Base-by-base conservation (phyloP, 768 basidiomycete species). In the Exidia glandulosa region DNA sequence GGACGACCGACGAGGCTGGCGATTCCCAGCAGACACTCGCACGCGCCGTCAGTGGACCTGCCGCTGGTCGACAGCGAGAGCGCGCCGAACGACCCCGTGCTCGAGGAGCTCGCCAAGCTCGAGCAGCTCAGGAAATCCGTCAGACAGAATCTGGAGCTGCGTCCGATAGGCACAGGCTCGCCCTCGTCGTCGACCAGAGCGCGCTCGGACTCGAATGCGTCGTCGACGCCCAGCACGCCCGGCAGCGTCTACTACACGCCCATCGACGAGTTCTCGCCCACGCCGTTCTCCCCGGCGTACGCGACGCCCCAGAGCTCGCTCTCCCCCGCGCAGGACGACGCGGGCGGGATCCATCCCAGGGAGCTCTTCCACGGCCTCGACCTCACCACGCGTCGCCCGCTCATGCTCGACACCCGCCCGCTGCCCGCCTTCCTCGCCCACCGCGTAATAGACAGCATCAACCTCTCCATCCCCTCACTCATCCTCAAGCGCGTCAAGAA, bases 381-480 rank as follows among this genome's bases (percentile, higher is more conserved):
- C 77, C 85, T 58, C 75, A 76, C 57, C 68, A 70, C 25, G 7
- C 50, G 50, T 25, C 81, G 79, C 2, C 88, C 90, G 9, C 75
- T 94, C 27, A 73, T 95, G 61, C 80, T 95, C 68, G 93, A 96
- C 71, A 90, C 89, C 37, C 83, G 93, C 3, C 83, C 88, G 3
- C 77, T 84, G 23, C 76, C 81, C 1, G 75, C 82, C 10, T 90
- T 84, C 73, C 75, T 85, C 34, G 74, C 82, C 2, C 79, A 77
- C 59, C 89, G 85, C 69, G 71, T 96, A 57, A 69, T 75, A 37
- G 75, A 83, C 64, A 88, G 86, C 70, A 80, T 92, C 61, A 94
- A 94, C 72, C 79, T 96, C 55, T 87, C 87, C 32, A 88, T 96
- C 47, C 93, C 94, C 0, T 88, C 90, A 29, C 82, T 96, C 66